These are phyloP conservation scores for Rhodotorula sp. DNA, from an alignment of 1,284 basidiomycete species.

Conservation along the genomic window DNA sequence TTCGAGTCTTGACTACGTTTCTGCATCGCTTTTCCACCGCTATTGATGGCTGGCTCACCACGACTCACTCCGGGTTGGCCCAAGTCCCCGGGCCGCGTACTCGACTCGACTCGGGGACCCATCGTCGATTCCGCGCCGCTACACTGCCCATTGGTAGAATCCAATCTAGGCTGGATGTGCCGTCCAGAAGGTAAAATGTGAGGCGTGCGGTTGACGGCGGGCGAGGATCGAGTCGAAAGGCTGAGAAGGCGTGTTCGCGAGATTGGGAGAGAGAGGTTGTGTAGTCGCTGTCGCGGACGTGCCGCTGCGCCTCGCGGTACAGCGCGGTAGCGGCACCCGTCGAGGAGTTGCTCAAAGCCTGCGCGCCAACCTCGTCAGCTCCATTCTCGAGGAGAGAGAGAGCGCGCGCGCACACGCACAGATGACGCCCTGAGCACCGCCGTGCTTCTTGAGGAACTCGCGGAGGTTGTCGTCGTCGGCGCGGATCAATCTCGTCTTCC, in stretches of 20 bases:
- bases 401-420: background rate
- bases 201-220: background rate
- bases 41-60: too few relatives aligned
- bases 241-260: background rate
- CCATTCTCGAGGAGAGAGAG: too few relatives aligned
- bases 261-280: background rate
- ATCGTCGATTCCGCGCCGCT: too few relatives aligned
- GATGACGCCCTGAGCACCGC: conserved; percentile 10
- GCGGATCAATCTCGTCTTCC: background rate
- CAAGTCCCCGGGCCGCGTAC: conserved; percentile 73
- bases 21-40: too few relatives aligned
- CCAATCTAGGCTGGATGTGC: background rate
- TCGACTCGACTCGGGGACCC: conserved; percentile 66
- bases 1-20: too few relatives aligned
- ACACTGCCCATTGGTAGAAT: conserved; percentile 75
- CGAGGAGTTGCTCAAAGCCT: too few relatives aligned
- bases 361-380: too few relatives aligned
- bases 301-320: background rate
- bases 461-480: background rate
- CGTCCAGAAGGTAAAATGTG: background rate
- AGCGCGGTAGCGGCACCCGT: too few relatives aligned
- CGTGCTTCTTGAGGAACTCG: conserved; percentile 9
- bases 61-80: conserved; percentile 46
- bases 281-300: background rate
- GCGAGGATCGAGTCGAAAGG: background rate